Evolutionary conservation across 2,329 filamentous ascomycete genomes (phyloP), one percentile per base, ranked within the genome.

Genomic region (Cercospora sp.): DNA sequence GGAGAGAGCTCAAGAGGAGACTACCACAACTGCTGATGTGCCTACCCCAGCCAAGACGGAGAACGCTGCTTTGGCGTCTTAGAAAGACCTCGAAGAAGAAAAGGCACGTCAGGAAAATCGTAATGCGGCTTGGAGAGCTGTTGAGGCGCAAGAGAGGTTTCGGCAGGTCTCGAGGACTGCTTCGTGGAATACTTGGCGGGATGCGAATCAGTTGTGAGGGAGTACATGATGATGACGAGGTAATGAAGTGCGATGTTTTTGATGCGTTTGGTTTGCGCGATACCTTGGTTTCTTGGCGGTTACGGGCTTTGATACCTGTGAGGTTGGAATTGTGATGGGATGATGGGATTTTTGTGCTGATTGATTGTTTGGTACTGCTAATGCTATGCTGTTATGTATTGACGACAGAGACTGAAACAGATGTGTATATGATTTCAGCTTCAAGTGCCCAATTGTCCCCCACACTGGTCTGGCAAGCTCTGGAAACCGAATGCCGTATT

Each of bases 1-100:
- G 60, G 72, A 75, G 55, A 45, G 64, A 34, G 71, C 71, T 34
- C 72, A 74, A 40, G 69, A 73, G 65, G 13, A 67, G 49, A 37
- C 61, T 45, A 18, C 66, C 68, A 34, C 73, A 76, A 55, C 67
- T 69, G 63, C 65, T 18, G 43, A 55, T 30, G 28, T 43, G 3
- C 62, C 60, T 24, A 60, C 71, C 21, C 65, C 67, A 10, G 64
- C 70, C 63, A 68, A 66, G 66, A 70, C 70, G 6, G 68, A 69
- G 53, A 53, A 69, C 55, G 70, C 71, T 32, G 71, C 70, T 32
- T 61, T 71, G 32, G 70, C 71, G 57, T 71, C 71, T 57, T 73
- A 73, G 71, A 65, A 59, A 34, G 65, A 68, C 21, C 12, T 59
- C 5, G 62, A 65, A 34, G 62, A 65, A 59, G 62, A 65, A 9